A percentile compares a stretch with the other conserved stretches of the same genome.
These are phyloP conservation scores for Crithidia fasciculata DNA, from an alignment of 208 protist genomes.

Conservation along the genomic window DNA sequence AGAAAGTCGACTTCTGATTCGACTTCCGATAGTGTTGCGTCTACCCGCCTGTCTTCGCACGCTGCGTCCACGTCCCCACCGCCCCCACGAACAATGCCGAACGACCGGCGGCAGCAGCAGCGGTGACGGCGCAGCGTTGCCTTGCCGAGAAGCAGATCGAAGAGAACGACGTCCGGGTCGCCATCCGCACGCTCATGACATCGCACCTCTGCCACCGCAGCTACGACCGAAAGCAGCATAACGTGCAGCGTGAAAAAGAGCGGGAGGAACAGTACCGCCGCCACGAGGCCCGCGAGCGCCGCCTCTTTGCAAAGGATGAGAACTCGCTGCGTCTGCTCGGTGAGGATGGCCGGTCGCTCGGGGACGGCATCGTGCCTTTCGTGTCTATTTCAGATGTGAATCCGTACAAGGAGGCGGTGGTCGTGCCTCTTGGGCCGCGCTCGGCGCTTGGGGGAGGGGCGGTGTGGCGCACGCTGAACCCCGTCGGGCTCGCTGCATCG, in stretches of 20 bases:
- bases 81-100: not conserved
- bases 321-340: conserved; percentile 69
- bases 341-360: conserved; percentile 44
- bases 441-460: not conserved
- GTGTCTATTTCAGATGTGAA: conserved; percentile 11
- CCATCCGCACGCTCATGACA: conserved; percentile 79
- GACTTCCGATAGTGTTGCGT: not conserved
- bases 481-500: conserved; percentile 28
- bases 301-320: conserved; percentile 64
- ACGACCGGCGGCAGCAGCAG: not conserved
- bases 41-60: not conserved
- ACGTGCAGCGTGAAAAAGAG: conserved; percentile 42
- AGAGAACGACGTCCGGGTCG: conserved; percentile 76
- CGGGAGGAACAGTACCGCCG: conserved; percentile 34
- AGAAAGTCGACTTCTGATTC: not conserved
- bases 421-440: not conserved
- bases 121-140: no score
- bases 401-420: not conserved
- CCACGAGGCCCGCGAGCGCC: conserved; percentile 50
- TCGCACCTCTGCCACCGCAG: conserved; percentile 49
- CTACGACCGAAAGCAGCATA: conserved; percentile 35
- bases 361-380: conserved; percentile 71
- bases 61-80: not conserved
- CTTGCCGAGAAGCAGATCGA: conserved; percentile 13
- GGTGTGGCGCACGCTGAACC: conserved; percentile 37